A percentile compares a stretch with the other conserved stretches of the same genome.
Conservation (phyloP, 352 stramenopile species). For the Globisporangium polare region DNA sequence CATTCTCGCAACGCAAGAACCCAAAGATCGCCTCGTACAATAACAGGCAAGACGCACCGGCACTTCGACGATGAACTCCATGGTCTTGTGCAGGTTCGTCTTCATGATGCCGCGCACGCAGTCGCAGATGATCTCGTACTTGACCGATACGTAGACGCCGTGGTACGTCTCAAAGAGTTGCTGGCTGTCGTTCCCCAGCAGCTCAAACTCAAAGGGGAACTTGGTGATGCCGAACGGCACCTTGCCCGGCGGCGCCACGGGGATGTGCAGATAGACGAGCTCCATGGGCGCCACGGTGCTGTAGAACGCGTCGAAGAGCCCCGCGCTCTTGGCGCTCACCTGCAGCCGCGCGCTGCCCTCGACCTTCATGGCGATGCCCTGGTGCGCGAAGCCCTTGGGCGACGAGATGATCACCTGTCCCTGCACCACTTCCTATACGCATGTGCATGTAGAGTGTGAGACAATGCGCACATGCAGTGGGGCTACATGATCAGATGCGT, state of each 20-base stretch:
- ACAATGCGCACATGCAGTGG: background rate
- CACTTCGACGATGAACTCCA: constrained; percentile 92
- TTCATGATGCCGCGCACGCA: constrained; percentile 88
- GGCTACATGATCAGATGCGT: constrained; percentile 1
- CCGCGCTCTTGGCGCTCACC: constrained; percentile 72
- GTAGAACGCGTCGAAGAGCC: constrained; percentile 85
- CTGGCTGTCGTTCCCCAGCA: constrained; percentile 58
- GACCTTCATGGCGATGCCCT: constrained; percentile 80
- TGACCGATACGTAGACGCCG: constrained; percentile 89
- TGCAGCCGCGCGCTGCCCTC: constrained; percentile 79
- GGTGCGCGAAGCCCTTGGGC: constrained; percentile 79
- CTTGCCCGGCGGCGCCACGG: constrained; percentile 61
- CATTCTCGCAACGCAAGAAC: background rate
- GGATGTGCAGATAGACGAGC: constrained; percentile 83
- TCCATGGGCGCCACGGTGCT: constrained; percentile 70
- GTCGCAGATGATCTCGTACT: constrained; percentile 86
- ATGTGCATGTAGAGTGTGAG: background rate
- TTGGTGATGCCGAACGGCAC: constrained; percentile 79
- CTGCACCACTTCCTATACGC: constrained; percentile 74
- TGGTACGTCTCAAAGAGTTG: constrained; percentile 91
- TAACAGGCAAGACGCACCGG: constrained; percentile 31
- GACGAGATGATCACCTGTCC: constrained; percentile 84
- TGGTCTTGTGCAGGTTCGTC: constrained; percentile 71
- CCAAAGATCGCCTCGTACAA: background rate
- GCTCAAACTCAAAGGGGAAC: constrained; percentile 88